Base-by-base conservation (phyloP, 495 filamentous ascomycete genomes). In the Aspergillus steynii region DNA sequence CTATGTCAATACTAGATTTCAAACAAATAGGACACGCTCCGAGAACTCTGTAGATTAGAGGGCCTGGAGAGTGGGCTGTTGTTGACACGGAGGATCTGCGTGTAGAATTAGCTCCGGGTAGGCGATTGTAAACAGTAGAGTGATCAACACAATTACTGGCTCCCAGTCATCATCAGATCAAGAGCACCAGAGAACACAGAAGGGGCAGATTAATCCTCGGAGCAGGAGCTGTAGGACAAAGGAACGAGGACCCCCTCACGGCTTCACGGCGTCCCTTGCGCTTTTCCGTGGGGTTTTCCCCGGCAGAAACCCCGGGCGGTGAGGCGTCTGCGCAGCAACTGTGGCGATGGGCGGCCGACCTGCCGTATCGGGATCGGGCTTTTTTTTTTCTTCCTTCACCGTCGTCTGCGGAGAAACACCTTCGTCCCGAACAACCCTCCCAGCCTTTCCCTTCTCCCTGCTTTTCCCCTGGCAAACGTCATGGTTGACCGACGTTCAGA, bases 401-500 rank as follows among this genome's bases (percentile, higher is more conserved):
- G 25, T 29, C 37, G 26, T 45, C 49, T 59, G 55, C 55, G 63
- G 65, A 65, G 55, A 65, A 53, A 55, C 54, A 50, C 26, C 20
- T 7, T 51, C 48, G 34, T 53, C 50, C 61, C 50, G 56, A 55
- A 53, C 50, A 52, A 42, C 20, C 42, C 32, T 29, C 9, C 25
- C 12, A 29, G 10, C 34, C 54, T 46, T 45, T 20, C 42, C 55
- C 29, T 14, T 58, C 51, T 55, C 55, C 32, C 5, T 15, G 1
- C 27, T 57, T 60, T 51, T 27, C 32, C 56, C 14, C 45, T 15
- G 27, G 26, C 15, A 47, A 10, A 45, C 70, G 68, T 58, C 59
- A 81, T 81, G 78, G 68, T 66, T 67, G 76, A 76, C 70, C 71
- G 73, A 59, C 74, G 72, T 58, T 70, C 76, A 60, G 77, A 80